These are phyloP conservation scores for Solanum rostratum DNA, from an alignment of 257 asterid species.

Conservation along the genomic window DNA sequence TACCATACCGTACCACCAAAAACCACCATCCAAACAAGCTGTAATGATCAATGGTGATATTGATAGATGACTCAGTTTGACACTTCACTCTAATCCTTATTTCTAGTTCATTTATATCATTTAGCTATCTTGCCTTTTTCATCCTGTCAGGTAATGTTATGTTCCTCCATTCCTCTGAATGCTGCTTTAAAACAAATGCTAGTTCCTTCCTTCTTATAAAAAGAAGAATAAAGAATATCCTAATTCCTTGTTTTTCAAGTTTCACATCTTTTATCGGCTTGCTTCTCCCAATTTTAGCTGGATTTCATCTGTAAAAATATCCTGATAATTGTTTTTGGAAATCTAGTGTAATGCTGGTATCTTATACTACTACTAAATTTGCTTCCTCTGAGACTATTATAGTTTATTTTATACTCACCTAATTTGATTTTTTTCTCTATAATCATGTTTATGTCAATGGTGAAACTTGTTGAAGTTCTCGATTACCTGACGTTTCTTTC, in stretches of 20 bases:
- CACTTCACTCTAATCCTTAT: not conserved
- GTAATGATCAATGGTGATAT: not conserved
- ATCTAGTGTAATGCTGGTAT: not conserved
- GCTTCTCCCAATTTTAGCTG: not conserved
- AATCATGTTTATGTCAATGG: not conserved
- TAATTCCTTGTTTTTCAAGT: not conserved
- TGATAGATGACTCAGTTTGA: not conserved
- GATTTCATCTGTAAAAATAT: not conserved
- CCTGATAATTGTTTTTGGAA: not conserved
- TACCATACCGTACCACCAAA: no score
- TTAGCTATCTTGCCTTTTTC: not conserved
- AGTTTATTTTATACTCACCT: not conserved
- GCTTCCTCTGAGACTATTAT: not conserved
- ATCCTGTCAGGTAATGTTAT: not conserved
- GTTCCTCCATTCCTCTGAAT: not conserved
- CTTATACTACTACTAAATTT: not conserved
- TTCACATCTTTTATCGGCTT: not conserved
- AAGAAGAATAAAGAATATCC: not conserved
- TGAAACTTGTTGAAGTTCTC: not conserved
- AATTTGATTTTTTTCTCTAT: not conserved
- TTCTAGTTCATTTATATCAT: not conserved
- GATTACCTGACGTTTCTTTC: not conserved
- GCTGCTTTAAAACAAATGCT: not conserved
- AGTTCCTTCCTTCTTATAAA: not conserved
- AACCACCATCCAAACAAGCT: no score